Evolutionary conservation across 148 eudicot species (phyloP), one percentile per base, ranked within the genome.

Genomic region (Rhododendron henanense): DNA sequence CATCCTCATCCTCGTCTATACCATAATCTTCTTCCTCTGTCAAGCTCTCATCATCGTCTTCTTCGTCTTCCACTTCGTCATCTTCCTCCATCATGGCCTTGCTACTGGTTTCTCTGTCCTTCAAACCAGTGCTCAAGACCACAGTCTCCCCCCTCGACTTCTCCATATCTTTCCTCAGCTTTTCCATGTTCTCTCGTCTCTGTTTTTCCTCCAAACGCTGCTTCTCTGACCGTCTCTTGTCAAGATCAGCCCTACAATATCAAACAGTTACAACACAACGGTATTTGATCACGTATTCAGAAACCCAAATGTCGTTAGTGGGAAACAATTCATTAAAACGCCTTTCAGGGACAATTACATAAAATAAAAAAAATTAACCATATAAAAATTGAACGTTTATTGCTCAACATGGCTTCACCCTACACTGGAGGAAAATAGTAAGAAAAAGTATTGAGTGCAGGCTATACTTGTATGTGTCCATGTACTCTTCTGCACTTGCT

Each of bases 91-190:
- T 55, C 90, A 93, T 88, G 80, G 85, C 87, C 85, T 84, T 89
- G 47, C 80, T 87, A 50, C 75, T 82, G 41, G 73, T 84, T 41
- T 77, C 88, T 77, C 77, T 89, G 88, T 89, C 98, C 92, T 95
- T 95, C 89, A 95, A 88, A 78, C 98, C 98, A 19, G 96, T 95
- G 89, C 91, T 92, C 90, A 96, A 86, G 45, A 95, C 96, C 76
- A 94, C 93, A 41, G 93, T 94, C 82, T 91, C 97, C 28, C 96
- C 97, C 79, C 92, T 82, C 28, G 96, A 91, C 75, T 87, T 88
- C 92, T 95, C 98, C 96, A 94, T 92, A 44, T 96, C 99, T 48
- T 87, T 95, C 92, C 94, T 92, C 73, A 96, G 94, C 92, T 91
- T 96, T 77, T 95, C 97, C 98, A 96, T 94, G 93, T 87, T 92